Percentiles rank a stretch among this genome's conserved stretches.
phyloP scores from a whole-genome alignment of 768 basidiomycete species.

The Nidularia sp. region DNA sequence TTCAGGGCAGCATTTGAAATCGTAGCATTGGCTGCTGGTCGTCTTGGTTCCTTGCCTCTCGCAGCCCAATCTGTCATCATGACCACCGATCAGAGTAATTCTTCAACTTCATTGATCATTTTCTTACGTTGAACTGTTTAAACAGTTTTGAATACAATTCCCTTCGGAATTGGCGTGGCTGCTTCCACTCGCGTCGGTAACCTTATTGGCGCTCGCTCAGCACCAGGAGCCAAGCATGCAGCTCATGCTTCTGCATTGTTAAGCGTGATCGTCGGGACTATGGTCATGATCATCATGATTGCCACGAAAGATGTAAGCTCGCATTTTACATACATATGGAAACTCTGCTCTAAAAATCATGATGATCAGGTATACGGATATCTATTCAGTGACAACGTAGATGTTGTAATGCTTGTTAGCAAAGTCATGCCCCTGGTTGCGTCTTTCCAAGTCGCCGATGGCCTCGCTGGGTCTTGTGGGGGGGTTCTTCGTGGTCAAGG shows the following conservation, averaged over 20 bases:
- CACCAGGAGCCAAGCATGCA: constrained; percentile 47
- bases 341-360: no score
- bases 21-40: constrained; percentile 73
- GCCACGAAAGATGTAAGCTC: constrained; percentile 48
- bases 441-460: constrained; percentile 80
- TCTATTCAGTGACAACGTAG: constrained; percentile 62
- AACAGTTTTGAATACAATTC: constrained; percentile 66
- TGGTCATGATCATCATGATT: constrained; percentile 60
- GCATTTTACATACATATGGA: no score
- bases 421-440: constrained; percentile 72
- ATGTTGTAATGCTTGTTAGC: constrained; percentile 55
- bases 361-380: constrained; percentile 54
- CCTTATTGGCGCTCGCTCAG: constrained; percentile 56
- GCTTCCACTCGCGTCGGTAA: constrained; percentile 73
- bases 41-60: constrained; percentile 60
- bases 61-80: constrained; percentile 79
- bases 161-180: constrained; percentile 74
- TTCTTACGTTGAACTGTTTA: constrained; percentile 2
- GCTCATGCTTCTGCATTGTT: constrained; percentile 63
- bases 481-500: constrained; percentile 83
- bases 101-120: background rate
- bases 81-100: constrained; percentile 72
- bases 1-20: constrained; percentile 78
- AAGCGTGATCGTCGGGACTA: constrained; percentile 53
- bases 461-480: constrained; percentile 55